Evolutionary conservation across 2,329 filamentous ascomycete species (phyloP).

Genomic region (Nectriaceae sp.): DNA sequence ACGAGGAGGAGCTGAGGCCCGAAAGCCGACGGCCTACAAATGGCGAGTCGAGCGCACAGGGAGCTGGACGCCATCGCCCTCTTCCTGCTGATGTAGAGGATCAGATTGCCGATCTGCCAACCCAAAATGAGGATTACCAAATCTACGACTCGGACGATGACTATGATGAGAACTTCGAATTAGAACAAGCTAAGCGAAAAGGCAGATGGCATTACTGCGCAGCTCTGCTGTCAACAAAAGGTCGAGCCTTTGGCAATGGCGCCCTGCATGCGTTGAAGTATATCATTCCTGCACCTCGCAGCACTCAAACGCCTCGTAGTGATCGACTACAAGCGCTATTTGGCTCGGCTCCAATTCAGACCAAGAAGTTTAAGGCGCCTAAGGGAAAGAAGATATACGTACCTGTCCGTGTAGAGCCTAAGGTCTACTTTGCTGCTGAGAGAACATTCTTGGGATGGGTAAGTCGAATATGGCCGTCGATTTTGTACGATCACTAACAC

Average conservation of each 20-base stretch:
- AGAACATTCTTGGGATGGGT: conserved; percentile 95
- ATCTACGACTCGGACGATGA: conserved; percentile 88
- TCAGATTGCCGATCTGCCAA: conserved; percentile 67
- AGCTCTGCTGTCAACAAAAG: conserved; percentile 54
- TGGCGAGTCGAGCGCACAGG: conserved; percentile 42
- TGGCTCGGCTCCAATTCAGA: conserved; percentile 56
- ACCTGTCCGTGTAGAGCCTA: conserved; percentile 92
- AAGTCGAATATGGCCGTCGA: conserved; percentile 35
- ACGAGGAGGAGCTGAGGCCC: conserved; percentile 55
- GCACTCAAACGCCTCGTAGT: conserved; percentile 58
- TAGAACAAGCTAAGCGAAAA: conserved; percentile 75
- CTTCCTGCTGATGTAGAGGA: conserved; percentile 73
- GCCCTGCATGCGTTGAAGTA: conserved; percentile 47
- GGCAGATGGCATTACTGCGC: conserved; percentile 77
- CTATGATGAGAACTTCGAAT: conserved; percentile 70
- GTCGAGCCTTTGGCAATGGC: conserved; percentile 43
- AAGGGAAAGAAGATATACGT: conserved; percentile 93
- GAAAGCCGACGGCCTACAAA: conserved; percentile 12
- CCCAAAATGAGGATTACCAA: conserved; percentile 71
- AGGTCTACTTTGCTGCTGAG: conserved; percentile 96
- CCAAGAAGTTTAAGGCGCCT: conserved; percentile 68
- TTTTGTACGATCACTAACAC: conserved; percentile 19
- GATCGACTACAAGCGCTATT: conserved; percentile 56
- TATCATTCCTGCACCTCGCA: conserved; percentile 57
- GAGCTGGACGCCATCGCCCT: conserved; percentile 39